Evolutionary conservation across 1,284 basidiomycete genomes (phyloP).

Genomic region (Neonothopanus nambi): DNA sequence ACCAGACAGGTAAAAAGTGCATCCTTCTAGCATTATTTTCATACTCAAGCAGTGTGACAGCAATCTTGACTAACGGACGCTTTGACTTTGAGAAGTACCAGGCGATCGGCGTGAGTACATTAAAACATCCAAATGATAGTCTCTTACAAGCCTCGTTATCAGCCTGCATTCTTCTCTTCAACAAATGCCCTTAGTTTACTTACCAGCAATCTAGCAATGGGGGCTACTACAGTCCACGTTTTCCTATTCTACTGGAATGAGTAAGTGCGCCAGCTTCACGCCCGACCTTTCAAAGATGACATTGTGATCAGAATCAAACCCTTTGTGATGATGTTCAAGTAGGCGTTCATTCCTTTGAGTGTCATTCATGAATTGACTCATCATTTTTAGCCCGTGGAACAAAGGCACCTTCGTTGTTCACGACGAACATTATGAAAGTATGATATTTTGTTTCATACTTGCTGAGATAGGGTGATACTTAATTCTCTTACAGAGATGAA

Average conservation of each 20-base stretch:
- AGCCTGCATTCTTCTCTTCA: conserved; percentile 20
- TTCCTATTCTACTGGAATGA: conserved; percentile 16
- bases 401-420: conserved; percentile 16
- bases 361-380: too few species aligned
- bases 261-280: conserved; percentile 7
- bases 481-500: background rate
- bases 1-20: too few species aligned
- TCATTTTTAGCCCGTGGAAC: conserved; percentile 19
- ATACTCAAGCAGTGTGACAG: background rate
- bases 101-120: conserved; percentile 15
- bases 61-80: conserved; percentile 17
- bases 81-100: conserved; percentile 19
- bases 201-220: conserved; percentile 19
- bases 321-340: too few species aligned
- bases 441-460: conserved; percentile 17
- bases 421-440: conserved; percentile 19
- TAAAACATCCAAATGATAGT: too few species aligned
- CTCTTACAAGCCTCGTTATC: background rate
- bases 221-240: conserved; percentile 19
- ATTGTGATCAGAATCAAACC: too few species aligned
- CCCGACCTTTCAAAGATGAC: too few species aligned
- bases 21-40: too few species aligned
- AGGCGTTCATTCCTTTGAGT: too few species aligned
- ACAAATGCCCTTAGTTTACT: conserved; percentile 18
- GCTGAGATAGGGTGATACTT: conserved; percentile 4